Evolutionary conservation across 1,284 basidiomycete genomes (phyloP).

Genomic region (Ustilago loliicola): DNA sequence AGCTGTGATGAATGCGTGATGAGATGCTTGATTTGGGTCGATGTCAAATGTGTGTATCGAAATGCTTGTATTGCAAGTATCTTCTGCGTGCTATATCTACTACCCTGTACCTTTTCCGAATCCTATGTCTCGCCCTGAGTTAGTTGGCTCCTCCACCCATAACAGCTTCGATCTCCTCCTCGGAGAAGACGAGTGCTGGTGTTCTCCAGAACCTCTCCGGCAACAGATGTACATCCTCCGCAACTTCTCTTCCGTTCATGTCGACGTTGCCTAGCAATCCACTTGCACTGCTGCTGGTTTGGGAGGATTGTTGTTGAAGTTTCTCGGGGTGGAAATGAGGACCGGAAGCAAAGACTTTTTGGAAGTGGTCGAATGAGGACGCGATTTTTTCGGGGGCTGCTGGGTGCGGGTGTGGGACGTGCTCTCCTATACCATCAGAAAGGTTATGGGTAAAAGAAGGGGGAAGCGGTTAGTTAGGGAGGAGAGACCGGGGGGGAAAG

Average conservation of each 20-base stretch:
- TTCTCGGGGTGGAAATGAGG: conserved; percentile 68
- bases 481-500: background rate
- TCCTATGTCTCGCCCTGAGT: background rate
- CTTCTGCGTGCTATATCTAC: background rate
- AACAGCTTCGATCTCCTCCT: conserved; percentile 67
- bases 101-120: too few relatives aligned
- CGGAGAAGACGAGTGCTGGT: conserved; percentile 47
- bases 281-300: conserved; percentile 1
- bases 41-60: background rate
- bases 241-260: conserved; percentile 41
- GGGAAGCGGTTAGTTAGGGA: background rate
- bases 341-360: conserved; percentile 59
- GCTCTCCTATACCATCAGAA: conserved; percentile 36
- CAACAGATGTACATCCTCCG: conserved; percentile 45
- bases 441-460: background rate
- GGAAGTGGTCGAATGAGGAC: conserved; percentile 61
- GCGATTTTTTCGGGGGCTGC: conserved; percentile 62
- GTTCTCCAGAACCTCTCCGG: conserved; percentile 68
- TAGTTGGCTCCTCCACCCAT: conserved; percentile 52
- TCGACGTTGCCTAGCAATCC: conserved; percentile 21
- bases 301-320: conserved; percentile 27
- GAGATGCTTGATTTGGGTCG: too few relatives aligned
- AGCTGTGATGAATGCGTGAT: background rate
- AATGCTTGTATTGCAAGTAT: background rate
- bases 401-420: conserved; percentile 66